These are phyloP conservation scores for Linanthus parryae DNA, from an alignment of 148 eudicot genomes.

Conservation along the genomic window DNA sequence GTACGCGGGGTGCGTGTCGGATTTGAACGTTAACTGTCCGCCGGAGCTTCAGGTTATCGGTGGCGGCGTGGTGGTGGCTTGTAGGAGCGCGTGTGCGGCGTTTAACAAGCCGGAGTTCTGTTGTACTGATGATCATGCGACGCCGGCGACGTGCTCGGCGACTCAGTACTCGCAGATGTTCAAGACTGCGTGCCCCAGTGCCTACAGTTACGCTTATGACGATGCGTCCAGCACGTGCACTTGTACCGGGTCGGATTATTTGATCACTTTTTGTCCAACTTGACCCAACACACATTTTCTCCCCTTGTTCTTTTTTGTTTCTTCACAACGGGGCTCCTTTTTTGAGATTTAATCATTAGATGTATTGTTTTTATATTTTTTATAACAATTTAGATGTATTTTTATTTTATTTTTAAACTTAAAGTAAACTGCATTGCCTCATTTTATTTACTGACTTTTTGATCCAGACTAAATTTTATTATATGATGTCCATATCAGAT, in stretches of 20 bases:
- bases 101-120: conserved; percentile 44
- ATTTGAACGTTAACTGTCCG: conserved; percentile 67
- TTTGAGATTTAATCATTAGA: too few species aligned
- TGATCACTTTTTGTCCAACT: conserved; percentile 20
- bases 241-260: conserved; percentile 5
- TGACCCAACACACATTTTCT: too few species aligned
- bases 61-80: conserved; percentile 30
- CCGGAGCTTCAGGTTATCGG: conserved; percentile 40
- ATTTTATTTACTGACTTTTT: too few species aligned
- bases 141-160: conserved; percentile 37
- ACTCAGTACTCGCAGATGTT: conserved; percentile 29
- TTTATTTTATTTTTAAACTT: too few species aligned
- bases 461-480: too few species aligned
- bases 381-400: too few species aligned
- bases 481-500: too few species aligned
- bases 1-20: conserved; percentile 59
- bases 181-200: conserved; percentile 45
- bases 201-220: conserved; percentile 24
- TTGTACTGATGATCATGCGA: conserved; percentile 29
- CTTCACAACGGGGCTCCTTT: too few species aligned
- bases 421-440: too few species aligned
- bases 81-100: conserved; percentile 42
- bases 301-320: too few species aligned
- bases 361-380: too few species aligned
- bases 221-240: conserved; percentile 9